A percentile compares a stretch with the other conserved stretches of the same genome.
phyloP scores from a whole-genome alignment of 1,284 basidiomycete species.

The Hemileia vastatrix region DNA sequence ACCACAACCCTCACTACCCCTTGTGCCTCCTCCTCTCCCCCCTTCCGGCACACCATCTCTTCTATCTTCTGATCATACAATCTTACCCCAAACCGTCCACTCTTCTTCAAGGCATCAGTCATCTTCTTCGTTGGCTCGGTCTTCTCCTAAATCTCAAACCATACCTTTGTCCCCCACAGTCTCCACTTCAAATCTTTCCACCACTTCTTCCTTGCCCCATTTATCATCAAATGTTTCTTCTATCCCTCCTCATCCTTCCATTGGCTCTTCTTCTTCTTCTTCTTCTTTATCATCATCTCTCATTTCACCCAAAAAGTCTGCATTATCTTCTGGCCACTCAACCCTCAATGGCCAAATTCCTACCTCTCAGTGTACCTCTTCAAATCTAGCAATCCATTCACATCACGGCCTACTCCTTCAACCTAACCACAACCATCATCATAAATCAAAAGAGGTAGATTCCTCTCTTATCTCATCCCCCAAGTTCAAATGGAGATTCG shows the following conservation, averaged over 20 bases:
- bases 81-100: not conserved
- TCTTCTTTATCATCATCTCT: not conserved
- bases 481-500: too few relatives aligned
- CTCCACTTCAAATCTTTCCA: too few relatives aligned
- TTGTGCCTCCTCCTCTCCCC: constrained; percentile 11
- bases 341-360: too few relatives aligned
- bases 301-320: not conserved
- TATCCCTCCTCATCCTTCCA: not conserved
- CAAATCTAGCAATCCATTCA: too few relatives aligned
- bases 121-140: too few relatives aligned
- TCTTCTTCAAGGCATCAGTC: too few relatives aligned
- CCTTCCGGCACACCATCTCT: not conserved
- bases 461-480: not conserved
- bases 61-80: constrained; percentile 1
- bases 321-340: too few relatives aligned
- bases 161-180: not conserved
- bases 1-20: not conserved
- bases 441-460: not conserved
- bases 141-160: too few relatives aligned
- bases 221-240: too few relatives aligned
- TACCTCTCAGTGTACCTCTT: too few relatives aligned
- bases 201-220: constrained; percentile 8
- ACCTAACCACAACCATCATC: not conserved
- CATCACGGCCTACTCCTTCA: too few relatives aligned
- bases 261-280: not conserved